These are phyloP conservation scores for Leptographium lundbergii DNA, from an alignment of 2,329 filamentous ascomycete species.

Conservation along the genomic window DNA sequence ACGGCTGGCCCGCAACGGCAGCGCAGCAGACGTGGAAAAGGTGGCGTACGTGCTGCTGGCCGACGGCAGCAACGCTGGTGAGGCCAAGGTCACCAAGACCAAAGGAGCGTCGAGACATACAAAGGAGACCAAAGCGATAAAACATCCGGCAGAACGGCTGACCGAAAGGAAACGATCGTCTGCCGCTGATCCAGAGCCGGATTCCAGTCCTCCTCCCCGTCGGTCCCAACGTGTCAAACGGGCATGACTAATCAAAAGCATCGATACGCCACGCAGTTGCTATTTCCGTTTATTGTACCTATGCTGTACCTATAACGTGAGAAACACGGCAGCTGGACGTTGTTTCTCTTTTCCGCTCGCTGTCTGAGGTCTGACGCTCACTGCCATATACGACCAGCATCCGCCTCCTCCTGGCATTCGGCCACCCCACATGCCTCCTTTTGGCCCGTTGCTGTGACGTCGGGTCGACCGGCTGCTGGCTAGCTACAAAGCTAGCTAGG, in stretches of 20 bases:
- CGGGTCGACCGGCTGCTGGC: too few species aligned
- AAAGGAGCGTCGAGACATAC: neutral
- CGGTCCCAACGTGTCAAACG: neutral
- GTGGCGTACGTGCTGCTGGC: constrained; percentile 58
- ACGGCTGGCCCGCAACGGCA: constrained; percentile 29
- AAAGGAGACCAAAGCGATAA: neutral
- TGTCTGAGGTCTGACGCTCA: too few species aligned
- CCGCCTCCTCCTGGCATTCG: too few species aligned
- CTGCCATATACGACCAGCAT: too few species aligned
- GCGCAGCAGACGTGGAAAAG: constrained; percentile 52
- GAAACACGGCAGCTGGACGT: too few species aligned
- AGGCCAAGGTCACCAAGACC: neutral
- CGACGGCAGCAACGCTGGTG: constrained; percentile 1
- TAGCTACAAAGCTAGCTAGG: too few species aligned
- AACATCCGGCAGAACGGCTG: too few species aligned
- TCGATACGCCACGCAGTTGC: neutral
- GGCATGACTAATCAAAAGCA: too few species aligned
- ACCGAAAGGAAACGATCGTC: neutral
- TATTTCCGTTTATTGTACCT: neutral
- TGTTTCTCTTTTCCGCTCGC: too few species aligned
- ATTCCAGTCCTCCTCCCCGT: neutral
- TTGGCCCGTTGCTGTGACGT: too few species aligned
- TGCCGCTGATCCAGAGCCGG: neutral
- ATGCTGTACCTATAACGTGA: neutral
- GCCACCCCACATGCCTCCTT: too few species aligned